Evolutionary conservation across 257 asterid genomes (phyloP), one percentile per base, ranked within the genome.

Genomic region (Penstemon davidsonii): DNA sequence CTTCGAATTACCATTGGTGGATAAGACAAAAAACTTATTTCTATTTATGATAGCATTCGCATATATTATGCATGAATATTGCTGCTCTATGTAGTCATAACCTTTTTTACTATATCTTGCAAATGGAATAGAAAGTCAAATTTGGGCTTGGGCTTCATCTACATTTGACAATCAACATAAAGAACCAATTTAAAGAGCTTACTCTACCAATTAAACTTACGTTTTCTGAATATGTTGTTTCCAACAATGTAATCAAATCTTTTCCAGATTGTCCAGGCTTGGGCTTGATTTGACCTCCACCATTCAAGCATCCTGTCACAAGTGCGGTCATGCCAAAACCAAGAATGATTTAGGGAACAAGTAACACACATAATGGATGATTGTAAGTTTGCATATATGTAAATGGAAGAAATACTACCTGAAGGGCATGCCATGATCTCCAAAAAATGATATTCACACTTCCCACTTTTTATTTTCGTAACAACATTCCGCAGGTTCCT

Each of bases 351-450:
- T 11, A 19, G 37, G 60, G 64, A 67, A 44, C 71, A 54, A 44
- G 62, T 36, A 70, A 68, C 38, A 39, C 46, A 25, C 45, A 40
- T 47, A 9, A 38, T 39, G 5, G 61, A 65, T 49, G 39, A 13
- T 33, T 36, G 50, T 46, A 62, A 63, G 44, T 51, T 36, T 6
- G 53, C 36, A 38, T 52, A 57, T 50, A 49, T 8, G 62, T 45
- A 56, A 7, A 45, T 7, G 60, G 43, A 55, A 59, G 38, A 47
- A 40, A 57, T 12, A n/a, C 33, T 71, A 92, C 99, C 98, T 66
- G 99, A 94, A 67, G 99, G 99, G 75, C 99, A 94, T 10, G 99
- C 99, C 99, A 94, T 94, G 64, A 94, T 89, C 89, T 94, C 99
- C 85, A 94, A 55, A 72, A 80, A 94, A 47, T 94, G 89, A 70